Evolutionary conservation across 1,284 basidiomycete genomes (phyloP).

Genomic region (Violaceomyces palustris): DNA sequence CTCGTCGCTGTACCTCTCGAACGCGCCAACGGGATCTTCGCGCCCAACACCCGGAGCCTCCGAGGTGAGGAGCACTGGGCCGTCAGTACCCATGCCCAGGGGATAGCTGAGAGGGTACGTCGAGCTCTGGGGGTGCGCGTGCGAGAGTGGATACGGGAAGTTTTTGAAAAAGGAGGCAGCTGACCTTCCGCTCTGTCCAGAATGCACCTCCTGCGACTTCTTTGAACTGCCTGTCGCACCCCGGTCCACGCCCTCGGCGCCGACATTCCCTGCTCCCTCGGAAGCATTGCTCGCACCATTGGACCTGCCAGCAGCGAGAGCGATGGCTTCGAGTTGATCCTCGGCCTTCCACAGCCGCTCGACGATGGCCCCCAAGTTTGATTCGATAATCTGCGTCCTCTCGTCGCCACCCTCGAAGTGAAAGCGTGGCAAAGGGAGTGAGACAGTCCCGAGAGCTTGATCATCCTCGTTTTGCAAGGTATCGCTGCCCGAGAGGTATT

Average conservation of each 20-base stretch:
- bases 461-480: not conserved
- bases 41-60: slow-evolving; percentile 1
- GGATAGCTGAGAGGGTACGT: slow-evolving; percentile 50
- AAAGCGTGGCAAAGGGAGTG: slow-evolving; percentile 38
- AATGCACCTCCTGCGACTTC: no score
- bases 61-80: slow-evolving; percentile 40
- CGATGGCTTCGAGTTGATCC: slow-evolving; percentile 23
- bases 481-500: no score
- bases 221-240: no score
- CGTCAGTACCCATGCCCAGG: slow-evolving; percentile 46
- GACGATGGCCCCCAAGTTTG: slow-evolving; percentile 31
- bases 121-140: slow-evolving; percentile 42
- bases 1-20: slow-evolving; percentile 49
- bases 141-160: slow-evolving; percentile 47
- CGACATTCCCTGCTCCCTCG: no score
- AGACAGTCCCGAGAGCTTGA: slow-evolving; percentile 17
- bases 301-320: not conserved
- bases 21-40: slow-evolving; percentile 47
- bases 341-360: slow-evolving; percentile 44
- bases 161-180: slow-evolving; percentile 32
- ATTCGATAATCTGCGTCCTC: slow-evolving; percentile 33
- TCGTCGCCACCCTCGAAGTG: slow-evolving; percentile 22
- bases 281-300: not conserved
- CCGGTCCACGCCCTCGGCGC: no score
- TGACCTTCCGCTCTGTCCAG: no score